Conservation (phyloP, 1,284 basidiomycete genomes). For the Sanghuangporus baumii region DNA sequence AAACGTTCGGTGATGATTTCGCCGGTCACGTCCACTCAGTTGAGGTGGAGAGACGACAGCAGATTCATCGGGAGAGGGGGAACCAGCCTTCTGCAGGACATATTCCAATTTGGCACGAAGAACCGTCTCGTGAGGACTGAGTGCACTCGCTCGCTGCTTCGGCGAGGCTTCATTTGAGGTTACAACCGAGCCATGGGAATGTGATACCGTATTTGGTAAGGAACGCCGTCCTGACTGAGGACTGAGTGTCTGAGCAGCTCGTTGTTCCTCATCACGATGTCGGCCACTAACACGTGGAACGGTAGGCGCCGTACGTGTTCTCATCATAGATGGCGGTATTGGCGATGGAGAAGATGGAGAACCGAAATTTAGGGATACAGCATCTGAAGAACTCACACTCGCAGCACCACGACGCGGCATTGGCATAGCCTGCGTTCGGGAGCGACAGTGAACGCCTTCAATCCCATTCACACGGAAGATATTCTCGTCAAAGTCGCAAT, state of each 20-base stretch:
- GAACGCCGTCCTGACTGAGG: conserved; percentile 12
- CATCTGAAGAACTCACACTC: conserved; percentile 1
- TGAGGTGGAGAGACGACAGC: background rate
- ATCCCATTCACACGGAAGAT: background rate
- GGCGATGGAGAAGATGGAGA: conserved; percentile 14
- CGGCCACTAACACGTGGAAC: conserved; percentile 7
- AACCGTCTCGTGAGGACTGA: conserved; percentile 51
- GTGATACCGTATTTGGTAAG: conserved; percentile 13
- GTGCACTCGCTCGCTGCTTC: conserved; percentile 8
- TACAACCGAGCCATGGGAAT: conserved; percentile 7
- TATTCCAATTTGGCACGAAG: conserved; percentile 50
- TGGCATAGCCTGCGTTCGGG: conserved; percentile 2
- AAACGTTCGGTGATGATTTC: conserved; percentile 11
- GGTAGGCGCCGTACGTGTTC: conserved; percentile 13
- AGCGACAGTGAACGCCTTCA: background rate
- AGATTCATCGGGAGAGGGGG: conserved; percentile 26
- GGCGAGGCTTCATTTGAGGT: conserved; percentile 11
- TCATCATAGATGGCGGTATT: conserved; percentile 15
- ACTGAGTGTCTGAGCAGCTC: background rate
- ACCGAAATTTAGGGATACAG: conserved; percentile 3
- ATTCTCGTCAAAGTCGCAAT: conserved; percentile 7
- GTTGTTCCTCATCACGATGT: background rate
- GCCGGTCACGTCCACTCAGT: background rate
- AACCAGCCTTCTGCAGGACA: conserved; percentile 33
- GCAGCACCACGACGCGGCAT: background rate